These are phyloP conservation scores for Chaetomiaceae sp. DNA, from an alignment of 2,329 filamentous ascomycete species.

Conservation along the genomic window DNA sequence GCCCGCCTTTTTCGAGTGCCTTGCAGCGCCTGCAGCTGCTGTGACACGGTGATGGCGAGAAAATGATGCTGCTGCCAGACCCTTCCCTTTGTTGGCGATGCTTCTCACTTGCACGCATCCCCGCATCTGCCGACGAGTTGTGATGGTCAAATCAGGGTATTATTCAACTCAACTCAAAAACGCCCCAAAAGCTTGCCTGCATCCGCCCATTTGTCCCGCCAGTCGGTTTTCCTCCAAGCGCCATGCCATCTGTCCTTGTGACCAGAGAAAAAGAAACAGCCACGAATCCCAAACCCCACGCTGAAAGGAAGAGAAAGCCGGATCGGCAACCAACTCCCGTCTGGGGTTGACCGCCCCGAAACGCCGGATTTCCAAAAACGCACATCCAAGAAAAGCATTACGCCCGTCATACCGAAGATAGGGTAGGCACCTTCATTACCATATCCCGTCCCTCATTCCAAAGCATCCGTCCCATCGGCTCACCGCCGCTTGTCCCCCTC, in stretches of 20 bases:
- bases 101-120: background rate
- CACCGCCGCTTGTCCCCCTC: slow-evolving; percentile 4
- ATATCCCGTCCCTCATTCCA: background rate
- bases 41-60: no score
- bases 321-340: background rate
- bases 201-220: background rate
- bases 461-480: background rate
- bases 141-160: slow-evolving; percentile 11
- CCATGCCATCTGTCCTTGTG: slow-evolving; percentile 9
- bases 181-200: background rate
- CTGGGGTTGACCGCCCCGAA: slow-evolving; percentile 1
- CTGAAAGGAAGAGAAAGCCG: background rate
- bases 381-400: background rate
- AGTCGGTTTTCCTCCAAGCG: slow-evolving; percentile 5
- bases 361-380: background rate
- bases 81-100: background rate
- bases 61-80: no score
- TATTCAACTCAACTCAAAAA: slow-evolving; percentile 11
- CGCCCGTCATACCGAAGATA: background rate
- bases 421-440: no score
- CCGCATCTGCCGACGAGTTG: slow-evolving; percentile 1
- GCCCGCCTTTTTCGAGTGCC: no score
- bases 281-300: background rate
- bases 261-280: background rate
- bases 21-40: no score